phyloP scores from a whole-genome alignment of 345 rosid species.

The Sonneratia caseolaris region DNA sequence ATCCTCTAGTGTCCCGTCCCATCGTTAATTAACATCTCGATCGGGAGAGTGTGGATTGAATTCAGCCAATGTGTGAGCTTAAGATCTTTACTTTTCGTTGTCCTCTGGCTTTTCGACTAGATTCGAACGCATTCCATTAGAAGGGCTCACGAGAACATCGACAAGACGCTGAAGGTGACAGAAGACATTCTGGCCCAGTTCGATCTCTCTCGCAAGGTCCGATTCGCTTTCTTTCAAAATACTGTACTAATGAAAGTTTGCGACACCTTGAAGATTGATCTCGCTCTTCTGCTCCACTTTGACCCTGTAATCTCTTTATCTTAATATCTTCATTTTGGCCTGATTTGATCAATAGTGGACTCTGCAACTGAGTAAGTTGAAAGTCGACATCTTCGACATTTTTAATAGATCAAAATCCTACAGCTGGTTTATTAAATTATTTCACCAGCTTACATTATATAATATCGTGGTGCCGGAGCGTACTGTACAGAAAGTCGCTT shows the following conservation, averaged over 20 bases:
- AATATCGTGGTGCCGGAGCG: neutral
- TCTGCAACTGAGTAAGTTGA: neutral
- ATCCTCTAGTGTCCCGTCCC: neutral
- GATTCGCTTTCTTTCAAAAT: neutral
- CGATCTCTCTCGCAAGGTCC: conserved; percentile 74
- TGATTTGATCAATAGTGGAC: neutral
- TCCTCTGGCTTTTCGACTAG: conserved; percentile 22
- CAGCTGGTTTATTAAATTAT: neutral
- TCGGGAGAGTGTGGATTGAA: neutral
- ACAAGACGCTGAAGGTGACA: conserved; percentile 66
- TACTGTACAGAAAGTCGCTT: too few species aligned
- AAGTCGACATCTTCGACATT: neutral
- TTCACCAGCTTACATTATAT: neutral
- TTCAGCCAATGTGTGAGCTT: neutral
- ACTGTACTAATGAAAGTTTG: neutral
- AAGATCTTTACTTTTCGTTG: neutral
- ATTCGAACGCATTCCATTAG: conserved; percentile 87
- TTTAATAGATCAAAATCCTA: neutral
- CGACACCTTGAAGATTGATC: neutral
- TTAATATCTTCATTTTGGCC: neutral
- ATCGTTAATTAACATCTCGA: neutral
- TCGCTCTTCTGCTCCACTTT: neutral
- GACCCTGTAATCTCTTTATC: neutral
- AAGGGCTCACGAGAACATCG: conserved; percentile 85
- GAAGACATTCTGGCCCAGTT: conserved; percentile 70